These are phyloP conservation scores for Mortierella sp. DNA, from an alignment of 371 early-diverging fungal species.

Conservation along the genomic window DNA sequence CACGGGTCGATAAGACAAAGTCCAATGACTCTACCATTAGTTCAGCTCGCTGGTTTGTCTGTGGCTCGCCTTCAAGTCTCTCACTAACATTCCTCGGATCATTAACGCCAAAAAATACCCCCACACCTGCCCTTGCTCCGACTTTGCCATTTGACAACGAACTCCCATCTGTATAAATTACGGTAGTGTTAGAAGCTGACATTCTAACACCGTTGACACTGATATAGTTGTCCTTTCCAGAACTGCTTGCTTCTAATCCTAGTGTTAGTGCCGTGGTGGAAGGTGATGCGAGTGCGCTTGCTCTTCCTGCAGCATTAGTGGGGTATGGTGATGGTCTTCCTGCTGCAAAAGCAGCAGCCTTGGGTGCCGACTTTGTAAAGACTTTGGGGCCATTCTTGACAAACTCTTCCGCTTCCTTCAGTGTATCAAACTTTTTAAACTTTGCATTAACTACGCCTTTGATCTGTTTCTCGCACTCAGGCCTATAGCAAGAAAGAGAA, in stretches of 20 bases:
- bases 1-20: neutral
- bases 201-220: constrained; percentile 23
- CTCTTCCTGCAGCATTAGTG: constrained; percentile 14
- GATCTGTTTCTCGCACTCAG: constrained; percentile 71
- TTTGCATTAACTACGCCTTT: constrained; percentile 65
- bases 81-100: constrained; percentile 84
- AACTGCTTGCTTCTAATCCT: neutral
- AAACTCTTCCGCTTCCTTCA: constrained; percentile 66
- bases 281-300: constrained; percentile 6
- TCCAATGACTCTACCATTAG: constrained; percentile 60
- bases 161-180: constrained; percentile 88
- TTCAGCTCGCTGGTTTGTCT: constrained; percentile 93
- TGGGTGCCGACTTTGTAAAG: constrained; percentile 19
- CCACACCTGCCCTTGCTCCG: constrained; percentile 80
- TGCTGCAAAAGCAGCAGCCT: neutral
- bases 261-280: neutral
- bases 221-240: constrained; percentile 18
- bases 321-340: constrained; percentile 16
- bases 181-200: constrained; percentile 30
- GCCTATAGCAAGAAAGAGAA: constrained; percentile 44
- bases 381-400: constrained; percentile 28
- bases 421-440: constrained; percentile 70
- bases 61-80: constrained; percentile 67
- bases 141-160: constrained; percentile 74
- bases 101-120: constrained; percentile 83